phyloP scores from a whole-genome alignment of 2,329 filamentous ascomycete genomes.

The Fusarium proliferatum region DNA sequence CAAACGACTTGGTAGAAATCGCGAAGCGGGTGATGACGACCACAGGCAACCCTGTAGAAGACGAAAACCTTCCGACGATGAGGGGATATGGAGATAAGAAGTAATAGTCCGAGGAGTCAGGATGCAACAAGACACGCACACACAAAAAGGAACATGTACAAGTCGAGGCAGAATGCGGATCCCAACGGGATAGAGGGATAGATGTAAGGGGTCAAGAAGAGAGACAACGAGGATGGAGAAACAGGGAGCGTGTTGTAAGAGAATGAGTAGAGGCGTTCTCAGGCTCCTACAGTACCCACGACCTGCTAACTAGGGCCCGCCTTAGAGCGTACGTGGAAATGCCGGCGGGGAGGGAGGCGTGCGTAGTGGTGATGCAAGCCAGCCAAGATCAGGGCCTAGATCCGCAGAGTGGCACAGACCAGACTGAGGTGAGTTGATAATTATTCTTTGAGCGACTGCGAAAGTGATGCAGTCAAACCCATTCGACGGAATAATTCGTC shows the following conservation, averaged over 20 bases:
- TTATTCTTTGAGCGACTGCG: conserved; percentile 15
- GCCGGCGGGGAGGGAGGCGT: conserved; percentile 44
- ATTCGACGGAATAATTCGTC: background rate
- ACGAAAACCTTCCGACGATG: conserved; percentile 22
- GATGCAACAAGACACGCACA: conserved; percentile 9
- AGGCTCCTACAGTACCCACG: conserved; percentile 34
- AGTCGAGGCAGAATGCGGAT: conserved; percentile 34
- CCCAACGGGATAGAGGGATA: conserved; percentile 27
- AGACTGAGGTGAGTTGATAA: conserved; percentile 16
- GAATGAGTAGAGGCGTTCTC: conserved; percentile 41
- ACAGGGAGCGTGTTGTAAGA: conserved; percentile 36
- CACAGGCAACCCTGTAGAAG: conserved; percentile 26
- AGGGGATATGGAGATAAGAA: conserved; percentile 39
- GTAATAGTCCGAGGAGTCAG: conserved; percentile 24
- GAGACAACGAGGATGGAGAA: conserved; percentile 33
- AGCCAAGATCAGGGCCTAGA: conserved; percentile 47
- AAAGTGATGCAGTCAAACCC: conserved; percentile 18
- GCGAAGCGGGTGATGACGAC: conserved; percentile 40
- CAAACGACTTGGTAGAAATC: conserved; percentile 25
- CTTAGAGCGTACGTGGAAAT: conserved; percentile 42
- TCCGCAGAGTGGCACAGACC: conserved; percentile 41
- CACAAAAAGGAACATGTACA: conserved; percentile 24
- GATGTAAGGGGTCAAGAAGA: conserved; percentile 28
- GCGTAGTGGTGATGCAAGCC: conserved; percentile 48
- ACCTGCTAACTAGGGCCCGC: conserved; percentile 31